Base-by-base conservation (phyloP, 1,284 basidiomycete species). In the Amylostereum chailletii region DNA sequence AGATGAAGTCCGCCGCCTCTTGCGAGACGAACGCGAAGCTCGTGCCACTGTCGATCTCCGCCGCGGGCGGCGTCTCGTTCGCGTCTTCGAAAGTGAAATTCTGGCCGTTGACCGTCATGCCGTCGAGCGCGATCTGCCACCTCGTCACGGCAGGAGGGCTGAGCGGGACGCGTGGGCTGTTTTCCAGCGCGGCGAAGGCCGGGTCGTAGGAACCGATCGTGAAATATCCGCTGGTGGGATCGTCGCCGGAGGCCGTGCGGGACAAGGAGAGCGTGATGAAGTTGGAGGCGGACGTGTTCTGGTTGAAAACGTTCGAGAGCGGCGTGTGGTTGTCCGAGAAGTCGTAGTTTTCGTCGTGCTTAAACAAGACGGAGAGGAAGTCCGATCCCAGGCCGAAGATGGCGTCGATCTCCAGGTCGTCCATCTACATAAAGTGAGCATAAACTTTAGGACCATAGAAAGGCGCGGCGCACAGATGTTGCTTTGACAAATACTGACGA, bases 1-100 rank as follows among this genome's bases (percentile, higher is more conserved):
- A 48, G 4, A 48, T 41, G 19, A 48, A 42, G 26, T 48, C 29
- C 11, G 46, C 29, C 31, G 33, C 6, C 8, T 38, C 27, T 10
- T 19, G 19, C 8, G 36, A 11, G 11, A 48, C 39, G 30, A 48
- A n/a, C 46, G 46, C 46, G 7, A 48, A 34, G 39, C 46, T 48
- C 19, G 46, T 48, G 10, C 46, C 46, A 19, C 46, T 48, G 31
- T 48, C 46, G 38, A 48, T 39, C 19, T 38, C 45, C 34, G 45
- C 45, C 34, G 45, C 30, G n/a, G 34, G 10, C 8, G 19, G 6
- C 4, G 38, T 11, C 2, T 7, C 5, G n/a, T n/a, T 33, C 5
- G 29, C n/a, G 39, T 26, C 26, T 1, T 10, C 34, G 27, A 42
- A 8, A 30, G 41, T 39, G 26, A 31, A 48, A 19, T 27, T 8